Percentiles rank a stretch among this genome's conserved stretches.
Evolutionary conservation across 2,329 filamentous ascomycete species (phyloP).

Genomic region (Cryphonectria parasitica): DNA sequence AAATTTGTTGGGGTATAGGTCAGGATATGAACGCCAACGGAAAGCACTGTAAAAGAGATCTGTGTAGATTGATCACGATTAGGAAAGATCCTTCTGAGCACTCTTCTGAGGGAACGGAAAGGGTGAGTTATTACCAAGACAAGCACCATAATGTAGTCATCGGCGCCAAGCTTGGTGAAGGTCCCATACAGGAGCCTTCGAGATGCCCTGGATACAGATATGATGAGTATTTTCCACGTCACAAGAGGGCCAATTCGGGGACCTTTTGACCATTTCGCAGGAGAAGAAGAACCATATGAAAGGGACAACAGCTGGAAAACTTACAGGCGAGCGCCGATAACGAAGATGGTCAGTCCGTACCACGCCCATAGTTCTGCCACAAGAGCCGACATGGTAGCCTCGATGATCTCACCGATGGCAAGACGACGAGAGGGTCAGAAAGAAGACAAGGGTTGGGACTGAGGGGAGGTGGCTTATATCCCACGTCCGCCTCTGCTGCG

Average conservation of each 20-base stretch:
- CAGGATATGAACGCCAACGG: background rate
- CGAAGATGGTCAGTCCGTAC: conserved; percentile 46
- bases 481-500: background rate
- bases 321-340: conserved; percentile 47
- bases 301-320: conserved; percentile 26
- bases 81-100: background rate
- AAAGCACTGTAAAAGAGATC: background rate
- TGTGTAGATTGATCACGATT: background rate
- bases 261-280: background rate
- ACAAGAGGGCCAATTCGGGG: background rate
- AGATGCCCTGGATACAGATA: conserved; percentile 37
- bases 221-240: conserved; percentile 14
- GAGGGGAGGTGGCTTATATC: conserved; percentile 1
- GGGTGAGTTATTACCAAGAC: conserved; percentile 54
- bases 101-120: conserved; percentile 33
- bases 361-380: conserved; percentile 49
- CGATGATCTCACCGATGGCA: background rate
- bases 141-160: conserved; percentile 61
- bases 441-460: background rate
- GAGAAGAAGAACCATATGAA: background rate
- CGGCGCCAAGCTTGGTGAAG: conserved; percentile 53
- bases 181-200: conserved; percentile 48
- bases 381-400: conserved; percentile 38
- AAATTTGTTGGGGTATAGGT: conserved; percentile 60
- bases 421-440: background rate